Evolutionary conservation across 1,284 basidiomycete species (phyloP), one percentile per base, ranked within the genome.

Genomic region (Xerocomus minutiporus): DNA sequence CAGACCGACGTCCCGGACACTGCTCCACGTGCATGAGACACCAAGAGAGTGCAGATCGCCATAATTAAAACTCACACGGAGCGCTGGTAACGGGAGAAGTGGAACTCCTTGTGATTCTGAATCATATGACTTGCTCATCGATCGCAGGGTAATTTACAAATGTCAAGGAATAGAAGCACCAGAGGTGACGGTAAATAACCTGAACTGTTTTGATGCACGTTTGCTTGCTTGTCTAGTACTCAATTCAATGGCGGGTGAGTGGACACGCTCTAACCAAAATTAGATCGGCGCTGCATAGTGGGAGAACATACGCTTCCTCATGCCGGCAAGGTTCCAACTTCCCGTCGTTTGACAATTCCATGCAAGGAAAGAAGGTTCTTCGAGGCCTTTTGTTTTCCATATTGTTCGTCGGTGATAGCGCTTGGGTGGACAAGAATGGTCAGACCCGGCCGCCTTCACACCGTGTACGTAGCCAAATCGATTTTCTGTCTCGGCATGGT

Each of bases 41-140:
- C 12, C 5, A 2, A 13, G 20, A 25, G 20, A 35, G 41, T 43
- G 42, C 15, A 41, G 49, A 57, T 57, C 48, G 17, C 36, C 48
- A 51, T 25, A 47, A 56, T 61, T 43, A 46, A 51, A 45, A 20
- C 42, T 45, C 51, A 35, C 42, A 42, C 31, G 32, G 15, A 5
- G 28, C 31, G 29, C 23, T 6, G 29, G 13, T 8, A 40, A 45
- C 13, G 25, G 25, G 15, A 43, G 28, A 47, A 26, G 46, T 15
- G n/a, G 36, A n/a, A 29, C 31, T 25, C 26, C 46, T n/a, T 38
- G 15, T 38, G 35, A 32, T 49, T 43, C 51, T 28, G 38, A 15
- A 20, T 39, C 35, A 39, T 17, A 28, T 35, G 31, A 34, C 23
- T 35, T 11, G 29, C 8, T 8, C 41, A 42, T 42, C 2, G 28